Evolutionary conservation across 306 rosid genomes (phyloP).

Genomic region (Mucuna pruriens): DNA sequence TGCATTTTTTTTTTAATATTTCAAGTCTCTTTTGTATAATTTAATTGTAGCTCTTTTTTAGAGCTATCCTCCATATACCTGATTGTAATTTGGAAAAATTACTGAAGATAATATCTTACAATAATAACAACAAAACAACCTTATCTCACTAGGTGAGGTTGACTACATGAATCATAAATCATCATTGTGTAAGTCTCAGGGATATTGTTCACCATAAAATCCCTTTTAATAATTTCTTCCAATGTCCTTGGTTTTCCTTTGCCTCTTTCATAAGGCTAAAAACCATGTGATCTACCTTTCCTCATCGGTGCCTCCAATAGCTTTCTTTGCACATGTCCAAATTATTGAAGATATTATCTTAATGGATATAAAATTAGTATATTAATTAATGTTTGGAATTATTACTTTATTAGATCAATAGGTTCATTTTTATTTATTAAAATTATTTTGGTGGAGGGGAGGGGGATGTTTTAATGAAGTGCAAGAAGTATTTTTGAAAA

Average conservation of each 20-base stretch:
- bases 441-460: conserved; percentile 1
- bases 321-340: not conserved
- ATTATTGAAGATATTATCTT: not conserved
- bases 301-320: not conserved
- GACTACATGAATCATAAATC: not conserved
- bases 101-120: not conserved
- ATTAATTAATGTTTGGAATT: not conserved
- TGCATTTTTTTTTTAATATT: not conserved
- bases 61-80: not conserved
- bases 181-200: not conserved
- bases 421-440: not conserved
- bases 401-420: not conserved
- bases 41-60: not conserved
- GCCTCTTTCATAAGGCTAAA: not conserved
- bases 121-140: not conserved
- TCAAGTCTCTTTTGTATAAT: not conserved
- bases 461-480: not conserved
- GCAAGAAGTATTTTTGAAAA: not conserved
- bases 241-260: not conserved
- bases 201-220: not conserved
- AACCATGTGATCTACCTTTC: not conserved
- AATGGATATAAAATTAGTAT: not conserved
- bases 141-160: not conserved
- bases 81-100: not conserved
- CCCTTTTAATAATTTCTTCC: not conserved